These are phyloP conservation scores for Colletotrichum karsti DNA, from an alignment of 2,329 filamentous ascomycete genomes.

Conservation along the genomic window DNA sequence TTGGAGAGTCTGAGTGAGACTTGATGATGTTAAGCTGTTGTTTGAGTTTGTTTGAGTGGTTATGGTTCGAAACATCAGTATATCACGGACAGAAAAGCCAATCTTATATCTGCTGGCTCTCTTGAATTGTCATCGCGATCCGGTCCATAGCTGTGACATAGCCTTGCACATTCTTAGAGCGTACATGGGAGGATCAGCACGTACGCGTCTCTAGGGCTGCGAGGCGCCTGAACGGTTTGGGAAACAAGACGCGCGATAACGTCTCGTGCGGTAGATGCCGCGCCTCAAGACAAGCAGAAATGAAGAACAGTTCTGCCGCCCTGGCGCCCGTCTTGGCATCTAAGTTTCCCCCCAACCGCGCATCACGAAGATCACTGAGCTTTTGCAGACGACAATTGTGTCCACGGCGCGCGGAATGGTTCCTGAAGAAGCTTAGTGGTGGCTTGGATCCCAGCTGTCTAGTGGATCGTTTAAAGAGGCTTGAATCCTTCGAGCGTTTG, in stretches of 20 bases:
- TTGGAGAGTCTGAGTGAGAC: no score
- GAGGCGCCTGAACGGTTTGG: neutral
- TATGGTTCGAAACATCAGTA: neutral
- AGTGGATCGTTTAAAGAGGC: neutral
- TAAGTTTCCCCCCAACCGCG: neutral
- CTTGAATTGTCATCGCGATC: neutral
- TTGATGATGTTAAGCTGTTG: no score
- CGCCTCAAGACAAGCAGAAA: neutral
- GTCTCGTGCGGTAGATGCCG: neutral
- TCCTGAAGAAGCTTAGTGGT: conserved; percentile 7
- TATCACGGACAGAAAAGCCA: neutral
- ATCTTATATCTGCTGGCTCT: neutral
- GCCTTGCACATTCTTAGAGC: neutral
- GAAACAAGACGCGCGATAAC: neutral
- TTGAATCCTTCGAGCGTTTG: neutral
- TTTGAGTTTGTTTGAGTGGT: neutral
- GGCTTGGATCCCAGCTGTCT: neutral
- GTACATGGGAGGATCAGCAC: neutral
- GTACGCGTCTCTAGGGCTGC: neutral
- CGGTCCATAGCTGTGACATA: neutral
- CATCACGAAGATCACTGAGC: neutral
- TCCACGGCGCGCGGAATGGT: conserved; percentile 18
- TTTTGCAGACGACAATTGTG: neutral
- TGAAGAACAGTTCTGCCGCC: neutral
- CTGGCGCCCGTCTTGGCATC: conserved; percentile 2